A percentile compares a stretch with the other conserved stretches of the same genome.
Evolutionary conservation across 108 stramenopile species (phyloP).

Genomic region (Cyclotella distinguenda): DNA sequence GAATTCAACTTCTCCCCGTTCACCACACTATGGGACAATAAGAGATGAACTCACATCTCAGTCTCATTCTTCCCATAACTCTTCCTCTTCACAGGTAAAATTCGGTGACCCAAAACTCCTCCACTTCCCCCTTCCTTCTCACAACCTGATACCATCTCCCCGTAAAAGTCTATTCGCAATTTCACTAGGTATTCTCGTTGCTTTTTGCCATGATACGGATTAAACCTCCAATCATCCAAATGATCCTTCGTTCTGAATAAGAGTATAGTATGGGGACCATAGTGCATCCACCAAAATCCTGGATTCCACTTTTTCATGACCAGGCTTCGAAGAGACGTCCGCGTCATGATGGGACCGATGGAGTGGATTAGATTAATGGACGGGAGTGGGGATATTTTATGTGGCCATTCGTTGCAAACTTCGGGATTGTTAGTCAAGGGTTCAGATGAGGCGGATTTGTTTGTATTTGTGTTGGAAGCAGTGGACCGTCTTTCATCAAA

Average conservation of each 20-base stretch:
- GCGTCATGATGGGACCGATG: slow-evolving; percentile 42
- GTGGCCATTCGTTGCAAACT: slow-evolving; percentile 14
- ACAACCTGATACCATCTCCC: slow-evolving; percentile 25
- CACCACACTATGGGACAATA: background rate
- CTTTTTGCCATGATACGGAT: slow-evolving; percentile 49
- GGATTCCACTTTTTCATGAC: slow-evolving; percentile 56
- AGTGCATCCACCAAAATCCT: slow-evolving; percentile 37
- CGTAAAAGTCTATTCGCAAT: slow-evolving; percentile 45
- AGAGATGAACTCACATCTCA: slow-evolving; percentile 33
- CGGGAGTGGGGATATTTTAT: slow-evolving; percentile 36
- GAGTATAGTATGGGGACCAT: slow-evolving; percentile 29
- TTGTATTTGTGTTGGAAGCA: slow-evolving; percentile 8
- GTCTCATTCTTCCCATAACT: slow-evolving; percentile 47
- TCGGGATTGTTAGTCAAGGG: background rate
- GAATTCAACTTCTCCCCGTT: background rate
- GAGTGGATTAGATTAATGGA: slow-evolving; percentile 16
- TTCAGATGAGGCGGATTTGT: background rate
- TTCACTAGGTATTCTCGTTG: slow-evolving; percentile 49
- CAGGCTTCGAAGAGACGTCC: slow-evolving; percentile 45
- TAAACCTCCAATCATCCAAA: slow-evolving; percentile 51
- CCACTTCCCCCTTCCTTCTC: background rate
- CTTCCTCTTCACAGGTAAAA: slow-evolving; percentile 44
- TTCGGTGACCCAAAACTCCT: slow-evolving; percentile 44
- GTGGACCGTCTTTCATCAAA: slow-evolving; percentile 4
- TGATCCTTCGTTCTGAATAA: slow-evolving; percentile 43